A percentile compares a stretch with the other conserved stretches of the same genome.
phyloP scores from a whole-genome alignment of 305 asterid genomes.

The Euphrasia arctica region DNA sequence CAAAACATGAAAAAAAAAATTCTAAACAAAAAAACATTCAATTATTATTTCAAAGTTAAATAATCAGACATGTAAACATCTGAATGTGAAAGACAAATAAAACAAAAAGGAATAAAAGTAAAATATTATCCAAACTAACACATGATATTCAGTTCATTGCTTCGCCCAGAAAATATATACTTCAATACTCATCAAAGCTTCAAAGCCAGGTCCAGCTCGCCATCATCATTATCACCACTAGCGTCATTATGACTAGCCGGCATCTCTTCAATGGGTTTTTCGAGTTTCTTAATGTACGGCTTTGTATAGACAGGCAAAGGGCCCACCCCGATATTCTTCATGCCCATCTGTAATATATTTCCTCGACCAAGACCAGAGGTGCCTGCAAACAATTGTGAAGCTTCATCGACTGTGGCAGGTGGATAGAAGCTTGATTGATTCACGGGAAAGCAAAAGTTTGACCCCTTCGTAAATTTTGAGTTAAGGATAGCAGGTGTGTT shows the following conservation, averaged over 20 bases:
- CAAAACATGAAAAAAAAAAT: neutral
- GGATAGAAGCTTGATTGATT: neutral
- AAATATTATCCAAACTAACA: constrained; percentile 1
- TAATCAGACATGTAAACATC: neutral
- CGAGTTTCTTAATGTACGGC: constrained; percentile 28
- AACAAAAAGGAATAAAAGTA: constrained; percentile 6
- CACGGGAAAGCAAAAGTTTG: neutral
- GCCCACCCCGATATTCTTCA: constrained; percentile 16
- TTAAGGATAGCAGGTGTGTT: constrained; percentile 1
- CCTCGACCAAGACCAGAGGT: neutral
- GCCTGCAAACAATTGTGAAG: neutral
- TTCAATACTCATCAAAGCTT: constrained; percentile 27
- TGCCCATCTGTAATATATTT: neutral
- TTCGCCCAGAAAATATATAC: constrained; percentile 7
- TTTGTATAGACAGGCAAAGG: constrained; percentile 16
- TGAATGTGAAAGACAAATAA: neutral
- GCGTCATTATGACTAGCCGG: neutral
- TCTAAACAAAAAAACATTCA: constrained; percentile 2
- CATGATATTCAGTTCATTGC: constrained; percentile 3
- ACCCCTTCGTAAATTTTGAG: neutral
- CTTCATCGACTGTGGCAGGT: neutral
- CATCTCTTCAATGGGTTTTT: constrained; percentile 18
- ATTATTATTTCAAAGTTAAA: constrained; percentile 2
- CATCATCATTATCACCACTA: constrained; percentile 6
- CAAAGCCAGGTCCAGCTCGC: constrained; percentile 29